Conservation (phyloP, 345 rosid genomes). For the Viola odorata region DNA sequence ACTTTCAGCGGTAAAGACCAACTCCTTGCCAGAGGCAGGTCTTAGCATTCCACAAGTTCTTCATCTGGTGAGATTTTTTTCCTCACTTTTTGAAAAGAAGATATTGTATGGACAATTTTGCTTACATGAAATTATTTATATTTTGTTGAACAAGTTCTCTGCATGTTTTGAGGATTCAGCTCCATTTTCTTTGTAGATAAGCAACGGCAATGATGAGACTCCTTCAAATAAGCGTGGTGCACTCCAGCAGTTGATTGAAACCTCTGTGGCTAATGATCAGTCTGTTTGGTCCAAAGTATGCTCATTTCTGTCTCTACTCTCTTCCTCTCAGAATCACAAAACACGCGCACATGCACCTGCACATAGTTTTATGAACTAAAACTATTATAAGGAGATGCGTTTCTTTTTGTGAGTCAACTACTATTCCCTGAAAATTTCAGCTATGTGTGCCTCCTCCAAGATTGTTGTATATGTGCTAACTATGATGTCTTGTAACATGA, state of each 20-base stretch:
- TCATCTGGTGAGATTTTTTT: slow-evolving; percentile 62
- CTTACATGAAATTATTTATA: slow-evolving; percentile 3
- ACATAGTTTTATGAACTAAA: not conserved
- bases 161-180: not conserved
- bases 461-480: too few species aligned
- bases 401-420: not conserved
- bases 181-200: slow-evolving; percentile 45
- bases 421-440: not conserved
- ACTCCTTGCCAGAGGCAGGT: slow-evolving; percentile 47
- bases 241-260: slow-evolving; percentile 72
- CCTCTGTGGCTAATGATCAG: slow-evolving; percentile 66
- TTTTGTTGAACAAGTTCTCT: not conserved
- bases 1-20: slow-evolving; percentile 46
- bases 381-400: not conserved
- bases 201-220: slow-evolving; percentile 59
- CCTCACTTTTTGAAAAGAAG: not conserved
- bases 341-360: not conserved
- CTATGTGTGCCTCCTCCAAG: too few species aligned
- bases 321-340: not conserved
- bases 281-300: slow-evolving; percentile 78
- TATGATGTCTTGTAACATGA: too few species aligned
- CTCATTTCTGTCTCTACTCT: not conserved
- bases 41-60: slow-evolving; percentile 98
- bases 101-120: not conserved
- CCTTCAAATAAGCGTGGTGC: slow-evolving; percentile 63